phyloP scores from a whole-genome alignment of 176 grass and related monocot genomes.

The Juncus inflexus region DNA sequence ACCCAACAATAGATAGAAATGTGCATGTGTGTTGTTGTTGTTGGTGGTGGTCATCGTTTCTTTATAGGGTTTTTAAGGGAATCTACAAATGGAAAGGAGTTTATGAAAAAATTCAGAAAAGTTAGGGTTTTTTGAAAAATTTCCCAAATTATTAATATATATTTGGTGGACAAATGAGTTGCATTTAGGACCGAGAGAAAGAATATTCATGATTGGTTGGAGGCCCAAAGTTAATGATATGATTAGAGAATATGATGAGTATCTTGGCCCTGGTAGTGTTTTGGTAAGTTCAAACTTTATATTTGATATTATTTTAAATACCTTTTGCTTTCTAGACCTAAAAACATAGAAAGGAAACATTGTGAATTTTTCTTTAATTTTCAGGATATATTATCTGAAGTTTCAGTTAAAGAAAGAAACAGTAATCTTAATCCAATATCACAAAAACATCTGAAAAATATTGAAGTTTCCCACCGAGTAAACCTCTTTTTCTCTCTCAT shows the following conservation, averaged over 20 bases:
- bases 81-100: too few relatives aligned
- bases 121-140: too few relatives aligned
- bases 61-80: too few relatives aligned
- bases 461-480: conserved; percentile 74
- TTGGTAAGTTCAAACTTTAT: conserved; percentile 50
- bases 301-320: background rate
- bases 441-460: conserved; percentile 73
- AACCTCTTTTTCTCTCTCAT: background rate
- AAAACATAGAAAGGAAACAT: conserved; percentile 1
- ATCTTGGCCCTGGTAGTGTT: conserved; percentile 93
- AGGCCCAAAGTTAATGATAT: conserved; percentile 84
- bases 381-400: conserved; percentile 96
- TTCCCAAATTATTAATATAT: too few relatives aligned
- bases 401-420: conserved; percentile 63
- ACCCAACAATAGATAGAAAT: too few relatives aligned
- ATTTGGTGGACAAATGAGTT: conserved; percentile 53
- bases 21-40: too few relatives aligned
- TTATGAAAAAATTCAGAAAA: too few relatives aligned
- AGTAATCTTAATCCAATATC: conserved; percentile 56
- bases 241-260: conserved; percentile 91
- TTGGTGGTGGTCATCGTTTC: too few relatives aligned
- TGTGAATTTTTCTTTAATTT: conserved; percentile 29
- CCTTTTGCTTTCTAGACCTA: conserved; percentile 17
- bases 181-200: conserved; percentile 74
- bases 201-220: conserved; percentile 85